Percentiles rank a stretch among this genome's conserved stretches.
Conservation (phyloP, 306 rosid species). For the Fagus crenata region DNA sequence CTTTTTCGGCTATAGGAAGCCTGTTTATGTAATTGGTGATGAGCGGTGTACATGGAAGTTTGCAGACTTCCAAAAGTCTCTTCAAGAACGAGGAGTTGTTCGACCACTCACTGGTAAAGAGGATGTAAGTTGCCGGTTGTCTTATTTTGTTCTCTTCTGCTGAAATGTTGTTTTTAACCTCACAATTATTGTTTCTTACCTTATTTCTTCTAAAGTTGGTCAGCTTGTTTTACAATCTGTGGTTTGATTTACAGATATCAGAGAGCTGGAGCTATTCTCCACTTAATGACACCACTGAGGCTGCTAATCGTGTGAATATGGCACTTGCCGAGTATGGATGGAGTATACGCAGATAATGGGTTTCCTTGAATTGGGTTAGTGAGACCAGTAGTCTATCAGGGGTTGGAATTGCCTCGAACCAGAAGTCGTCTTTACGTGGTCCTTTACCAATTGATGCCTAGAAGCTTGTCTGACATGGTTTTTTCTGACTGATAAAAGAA, state of each 20-base stretch:
- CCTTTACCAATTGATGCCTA: not conserved
- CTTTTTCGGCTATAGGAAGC: slow-evolving; percentile 62
- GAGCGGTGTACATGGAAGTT: slow-evolving; percentile 87
- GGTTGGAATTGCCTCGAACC: not conserved
- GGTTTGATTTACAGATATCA: slow-evolving; percentile 47
- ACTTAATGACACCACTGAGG: slow-evolving; percentile 75
- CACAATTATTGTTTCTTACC: not conserved
- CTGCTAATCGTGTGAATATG: slow-evolving; percentile 54
- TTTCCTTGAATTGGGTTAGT: not conserved
- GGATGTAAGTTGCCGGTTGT: slow-evolving; percentile 57
- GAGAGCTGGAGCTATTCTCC: slow-evolving; percentile 83
- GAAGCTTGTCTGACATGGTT: not conserved
- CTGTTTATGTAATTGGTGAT: slow-evolving; percentile 77
- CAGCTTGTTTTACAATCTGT: slow-evolving; percentile 4
- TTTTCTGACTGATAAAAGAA: not conserved
- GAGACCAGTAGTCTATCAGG: not conserved
- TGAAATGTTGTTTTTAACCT: not conserved
- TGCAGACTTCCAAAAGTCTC: slow-evolving; percentile 73
- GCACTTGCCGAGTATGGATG: slow-evolving; percentile 82
- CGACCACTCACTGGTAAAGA: slow-evolving; percentile 74
- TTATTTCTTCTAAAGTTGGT: not conserved
- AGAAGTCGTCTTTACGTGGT: not conserved
- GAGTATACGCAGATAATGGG: slow-evolving; percentile 43
- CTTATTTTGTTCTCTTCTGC: not conserved
- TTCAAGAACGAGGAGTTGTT: slow-evolving; percentile 66